Evolutionary conservation across 257 asterid species (phyloP), one percentile per base, ranked within the genome.

Genomic region (Plectranthus barbatus): DNA sequence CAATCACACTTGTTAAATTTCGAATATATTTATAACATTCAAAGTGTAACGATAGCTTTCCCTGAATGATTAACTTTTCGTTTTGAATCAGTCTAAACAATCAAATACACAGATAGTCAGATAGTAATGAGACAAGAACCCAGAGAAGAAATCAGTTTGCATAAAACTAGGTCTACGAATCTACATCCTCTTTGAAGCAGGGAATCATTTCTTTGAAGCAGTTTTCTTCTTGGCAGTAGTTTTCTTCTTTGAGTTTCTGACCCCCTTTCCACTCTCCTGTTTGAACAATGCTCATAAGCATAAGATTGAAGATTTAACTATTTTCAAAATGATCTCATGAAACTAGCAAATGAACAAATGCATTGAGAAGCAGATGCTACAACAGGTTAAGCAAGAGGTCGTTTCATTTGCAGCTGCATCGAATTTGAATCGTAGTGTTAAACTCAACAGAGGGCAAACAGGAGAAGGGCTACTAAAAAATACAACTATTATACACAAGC

Each of bases 261-360:
- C 56, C 53, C 83, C 86, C 41, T 14, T 60, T 76, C 92, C 86
- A 64, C 78, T 77, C 73, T 84, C 96, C 96, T 88, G 81, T 41
- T 46, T 77, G 29, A 48, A 71, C 26, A 66, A 23, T 1, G 9
- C 40, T 6, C 37, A 53, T 47, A 6, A 42, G 63, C 29, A 51
- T 15, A 40, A 62, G 67, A 62, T 44, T 34, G 40, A 34, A 2
- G 18, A 13, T 54, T 7, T 9, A 19, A 31, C 20, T n/a, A 42
- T 42, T 60, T 37, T 65, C 50, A 53, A 34, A n/a, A 13, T 10
- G 10, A 39, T 7, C 14, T 4, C 23, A 10, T 39, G 31, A 26
- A 26, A 5, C 2, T 26, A 5, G 5, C 31, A 26, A 26, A 26
- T 1, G 31, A 26, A 26, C 31, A 26, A 26, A 26, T 26, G 31